phyloP scores from a whole-genome alignment of 192 early-diverging fungal genomes.

The Entomortierella beljakovae region DNA sequence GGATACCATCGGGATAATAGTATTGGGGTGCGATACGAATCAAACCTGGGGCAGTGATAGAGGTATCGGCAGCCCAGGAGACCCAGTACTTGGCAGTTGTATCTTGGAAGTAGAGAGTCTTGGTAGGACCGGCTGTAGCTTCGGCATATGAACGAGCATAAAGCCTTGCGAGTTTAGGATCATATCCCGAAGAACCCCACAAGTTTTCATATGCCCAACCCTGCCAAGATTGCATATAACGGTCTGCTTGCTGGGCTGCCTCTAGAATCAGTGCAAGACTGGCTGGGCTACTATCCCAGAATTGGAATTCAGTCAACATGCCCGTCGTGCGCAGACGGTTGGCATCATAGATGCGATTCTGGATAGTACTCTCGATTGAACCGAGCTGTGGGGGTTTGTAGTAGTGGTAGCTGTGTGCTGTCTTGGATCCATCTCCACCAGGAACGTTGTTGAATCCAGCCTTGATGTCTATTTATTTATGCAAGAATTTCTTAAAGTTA shows the following conservation, averaged over 20 bases:
- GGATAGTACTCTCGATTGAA: conserved; percentile 44
- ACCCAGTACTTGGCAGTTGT: conserved; percentile 51
- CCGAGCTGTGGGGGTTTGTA: conserved; percentile 63
- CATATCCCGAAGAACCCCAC: conserved; percentile 25
- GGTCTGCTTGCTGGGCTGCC: conserved; percentile 57
- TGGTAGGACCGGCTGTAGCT: conserved; percentile 52
- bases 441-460: conserved; percentile 62
- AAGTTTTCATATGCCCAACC: conserved; percentile 69
- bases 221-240: conserved; percentile 63
- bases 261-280: conserved; percentile 47
- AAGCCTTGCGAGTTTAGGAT: conserved; percentile 30
- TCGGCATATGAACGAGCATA: conserved; percentile 58
- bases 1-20: conserved; percentile 57
- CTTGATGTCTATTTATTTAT: conserved; percentile 23
- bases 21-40: conserved; percentile 39
- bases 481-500: not conserved
- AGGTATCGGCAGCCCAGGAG: conserved; percentile 36
- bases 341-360: conserved; percentile 58
- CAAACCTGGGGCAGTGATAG: conserved; percentile 47
- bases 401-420: conserved; percentile 64
- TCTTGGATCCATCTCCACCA: conserved; percentile 60
- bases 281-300: conserved; percentile 54
- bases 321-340: conserved; percentile 56
- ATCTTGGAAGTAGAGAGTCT: conserved; percentile 50
- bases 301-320: conserved; percentile 66